Conservation (phyloP, 148 eudicot genomes). For the Diospyros kaki region DNA sequence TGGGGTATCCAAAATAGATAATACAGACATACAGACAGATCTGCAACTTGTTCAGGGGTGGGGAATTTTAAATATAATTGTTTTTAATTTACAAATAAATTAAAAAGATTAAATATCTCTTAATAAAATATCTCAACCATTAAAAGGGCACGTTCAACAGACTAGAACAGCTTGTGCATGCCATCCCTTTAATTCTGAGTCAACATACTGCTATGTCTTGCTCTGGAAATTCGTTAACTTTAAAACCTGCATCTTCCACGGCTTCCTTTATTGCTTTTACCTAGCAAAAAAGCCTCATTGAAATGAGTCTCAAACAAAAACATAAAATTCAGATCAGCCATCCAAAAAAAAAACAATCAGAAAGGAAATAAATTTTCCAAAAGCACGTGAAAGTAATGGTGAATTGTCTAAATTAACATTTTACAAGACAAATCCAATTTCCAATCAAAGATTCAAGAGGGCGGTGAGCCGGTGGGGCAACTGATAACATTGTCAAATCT, state of each 20-base stretch:
- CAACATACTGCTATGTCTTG: slow-evolving; percentile 78
- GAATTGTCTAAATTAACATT: not conserved
- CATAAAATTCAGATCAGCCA: slow-evolving; percentile 1
- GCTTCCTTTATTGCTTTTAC: slow-evolving; percentile 69
- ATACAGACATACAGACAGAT: too few species aligned
- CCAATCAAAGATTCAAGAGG: too few species aligned
- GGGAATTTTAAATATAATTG: too few species aligned
- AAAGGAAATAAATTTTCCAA: not conserved
- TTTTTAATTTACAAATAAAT: too few species aligned
- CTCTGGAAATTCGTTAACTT: slow-evolving; percentile 62
- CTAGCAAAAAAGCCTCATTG: slow-evolving; percentile 28
- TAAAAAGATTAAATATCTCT: too few species aligned
- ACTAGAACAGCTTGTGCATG: slow-evolving; percentile 94
- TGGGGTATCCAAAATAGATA: too few species aligned
- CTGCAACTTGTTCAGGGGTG: too few species aligned
- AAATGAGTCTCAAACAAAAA: not conserved
- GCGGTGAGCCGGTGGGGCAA: too few species aligned
- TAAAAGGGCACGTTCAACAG: slow-evolving; percentile 72
- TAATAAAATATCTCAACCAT: too few species aligned
- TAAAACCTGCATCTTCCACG: slow-evolving; percentile 75
- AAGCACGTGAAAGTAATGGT: not conserved
- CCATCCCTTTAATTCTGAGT: slow-evolving; percentile 85
- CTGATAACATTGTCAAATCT: too few species aligned
- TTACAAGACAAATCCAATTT: too few species aligned
- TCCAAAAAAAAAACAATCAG: not conserved